phyloP scores from a whole-genome alignment of 2,329 filamentous ascomycete genomes.

The Microdochium nivale region DNA sequence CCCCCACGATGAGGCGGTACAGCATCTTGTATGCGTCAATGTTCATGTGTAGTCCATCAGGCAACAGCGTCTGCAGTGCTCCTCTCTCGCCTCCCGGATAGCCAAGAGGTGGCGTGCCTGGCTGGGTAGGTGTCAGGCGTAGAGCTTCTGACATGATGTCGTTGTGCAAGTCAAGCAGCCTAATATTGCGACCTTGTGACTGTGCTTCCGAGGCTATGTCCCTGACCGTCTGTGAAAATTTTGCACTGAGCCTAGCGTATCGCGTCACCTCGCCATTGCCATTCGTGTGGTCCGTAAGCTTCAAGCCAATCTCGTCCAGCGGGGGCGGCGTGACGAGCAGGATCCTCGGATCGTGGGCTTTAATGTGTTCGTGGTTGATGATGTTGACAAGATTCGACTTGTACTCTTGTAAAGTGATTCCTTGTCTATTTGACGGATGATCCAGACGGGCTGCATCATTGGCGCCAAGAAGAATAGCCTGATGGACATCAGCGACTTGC shows the following conservation, averaged over 20 bases:
- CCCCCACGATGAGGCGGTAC: constrained; percentile 36
- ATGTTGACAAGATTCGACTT: constrained; percentile 64
- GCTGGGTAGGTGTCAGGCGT: constrained; percentile 45
- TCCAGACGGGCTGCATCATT: constrained; percentile 71
- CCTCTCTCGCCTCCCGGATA: constrained; percentile 41
- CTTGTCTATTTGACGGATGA: constrained; percentile 55
- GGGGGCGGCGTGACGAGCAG: constrained; percentile 78
- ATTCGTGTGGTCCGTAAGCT: constrained; percentile 34
- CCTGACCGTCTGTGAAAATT: constrained; percentile 53
- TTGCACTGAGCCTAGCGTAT: constrained; percentile 37
- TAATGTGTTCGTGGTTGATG: constrained; percentile 60
- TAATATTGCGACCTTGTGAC: constrained; percentile 55
- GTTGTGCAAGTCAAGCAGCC: constrained; percentile 72
- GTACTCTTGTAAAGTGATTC: constrained; percentile 71
- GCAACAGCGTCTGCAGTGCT: constrained; percentile 41
- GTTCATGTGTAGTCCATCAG: constrained; percentile 50
- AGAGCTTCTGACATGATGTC: constrained; percentile 65
- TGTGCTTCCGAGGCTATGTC: constrained; percentile 42
- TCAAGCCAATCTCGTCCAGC: constrained; percentile 64
- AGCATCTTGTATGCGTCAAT: constrained; percentile 45
- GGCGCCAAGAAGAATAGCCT: constrained; percentile 78
- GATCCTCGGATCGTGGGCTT: constrained; percentile 62
- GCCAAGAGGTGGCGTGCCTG: constrained; percentile 37
- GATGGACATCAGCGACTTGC: constrained; percentile 5
- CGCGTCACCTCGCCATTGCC: constrained; percentile 35